Percentiles rank a stretch among this genome's conserved stretches.
Evolutionary conservation across 257 asterid species (phyloP).

Genomic region (Capsicum baccatum): DNA sequence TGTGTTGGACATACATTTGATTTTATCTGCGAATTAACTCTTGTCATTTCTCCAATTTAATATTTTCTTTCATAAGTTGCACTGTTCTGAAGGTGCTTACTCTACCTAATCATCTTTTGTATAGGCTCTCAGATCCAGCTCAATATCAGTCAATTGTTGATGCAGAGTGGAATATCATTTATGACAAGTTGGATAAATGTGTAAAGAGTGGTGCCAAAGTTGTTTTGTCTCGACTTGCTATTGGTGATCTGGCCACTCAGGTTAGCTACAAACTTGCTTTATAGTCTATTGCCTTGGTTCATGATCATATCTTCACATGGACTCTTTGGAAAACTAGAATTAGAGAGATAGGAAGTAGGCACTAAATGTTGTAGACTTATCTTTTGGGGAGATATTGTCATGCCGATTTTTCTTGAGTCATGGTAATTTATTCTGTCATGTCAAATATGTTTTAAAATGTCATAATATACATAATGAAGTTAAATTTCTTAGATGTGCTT

Average conservation of each 20-base stretch:
- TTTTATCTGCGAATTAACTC: neutral
- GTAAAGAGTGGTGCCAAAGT: slow-evolving; percentile 91
- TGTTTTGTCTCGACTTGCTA: slow-evolving; percentile 88
- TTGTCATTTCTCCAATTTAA: neutral
- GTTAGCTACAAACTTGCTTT: slow-evolving; percentile 38
- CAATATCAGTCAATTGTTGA: slow-evolving; percentile 96
- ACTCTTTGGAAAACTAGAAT: neutral
- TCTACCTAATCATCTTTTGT: slow-evolving; percentile 30
- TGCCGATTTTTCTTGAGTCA: neutral
- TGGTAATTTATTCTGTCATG: neutral
- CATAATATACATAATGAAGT: neutral
- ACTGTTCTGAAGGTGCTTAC: slow-evolving; percentile 28
- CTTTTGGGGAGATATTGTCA: neutral
- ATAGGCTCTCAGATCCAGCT: slow-evolving; percentile 83
- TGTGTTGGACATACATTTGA: slow-evolving; percentile 22
- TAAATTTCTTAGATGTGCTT: neutral
- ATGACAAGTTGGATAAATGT: slow-evolving; percentile 89
- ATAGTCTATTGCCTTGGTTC: neutral
- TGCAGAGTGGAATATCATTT: slow-evolving; percentile 96
- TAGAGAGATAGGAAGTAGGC: slow-evolving; percentile 13
- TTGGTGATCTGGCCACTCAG: slow-evolving; percentile 96
- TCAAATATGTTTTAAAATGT: neutral
- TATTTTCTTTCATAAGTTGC: slow-evolving; percentile 15
- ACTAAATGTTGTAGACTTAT: neutral
- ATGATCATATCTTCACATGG: neutral